Evolutionary conservation across 306 rosid species (phyloP).

Genomic region (Vachellia pachyceras): DNA sequence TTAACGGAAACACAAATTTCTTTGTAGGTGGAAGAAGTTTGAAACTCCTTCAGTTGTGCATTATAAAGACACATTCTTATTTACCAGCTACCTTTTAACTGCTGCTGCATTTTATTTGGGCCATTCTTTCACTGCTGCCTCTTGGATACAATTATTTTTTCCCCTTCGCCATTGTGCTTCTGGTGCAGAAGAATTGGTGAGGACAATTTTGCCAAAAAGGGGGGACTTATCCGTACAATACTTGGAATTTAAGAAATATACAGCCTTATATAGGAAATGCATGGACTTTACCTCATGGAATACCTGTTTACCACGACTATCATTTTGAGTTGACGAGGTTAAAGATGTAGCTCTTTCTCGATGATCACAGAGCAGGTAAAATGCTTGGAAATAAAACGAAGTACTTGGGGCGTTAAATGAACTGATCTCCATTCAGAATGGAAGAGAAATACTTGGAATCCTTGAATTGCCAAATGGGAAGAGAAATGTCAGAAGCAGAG

Average conservation of each 20-base stretch:
- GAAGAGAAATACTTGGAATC: background rate
- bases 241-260: conserved; percentile 37
- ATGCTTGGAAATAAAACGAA: background rate
- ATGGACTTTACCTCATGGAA: conserved; percentile 23
- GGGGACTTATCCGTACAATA: conserved; percentile 21
- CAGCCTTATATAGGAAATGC: conserved; percentile 14
- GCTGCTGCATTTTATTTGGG: conserved; percentile 34
- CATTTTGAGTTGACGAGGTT: background rate
- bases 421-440: background rate
- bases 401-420: background rate
- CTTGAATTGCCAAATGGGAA: background rate
- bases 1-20: conserved; percentile 18
- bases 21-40: conserved; percentile 59
- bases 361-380: background rate
- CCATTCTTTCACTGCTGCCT: background rate
- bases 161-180: conserved; percentile 38
- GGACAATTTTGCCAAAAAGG: conserved; percentile 46
- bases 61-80: conserved; percentile 4
- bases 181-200: conserved; percentile 40
- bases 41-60: conserved; percentile 23
- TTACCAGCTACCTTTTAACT: conserved; percentile 48
- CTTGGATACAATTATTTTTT: background rate
- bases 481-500: background rate
- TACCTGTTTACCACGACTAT: background rate
- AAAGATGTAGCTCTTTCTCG: background rate